Base-by-base conservation (phyloP, 108 stramenopile species). In the Cylindrotheca fusiformis region DNA sequence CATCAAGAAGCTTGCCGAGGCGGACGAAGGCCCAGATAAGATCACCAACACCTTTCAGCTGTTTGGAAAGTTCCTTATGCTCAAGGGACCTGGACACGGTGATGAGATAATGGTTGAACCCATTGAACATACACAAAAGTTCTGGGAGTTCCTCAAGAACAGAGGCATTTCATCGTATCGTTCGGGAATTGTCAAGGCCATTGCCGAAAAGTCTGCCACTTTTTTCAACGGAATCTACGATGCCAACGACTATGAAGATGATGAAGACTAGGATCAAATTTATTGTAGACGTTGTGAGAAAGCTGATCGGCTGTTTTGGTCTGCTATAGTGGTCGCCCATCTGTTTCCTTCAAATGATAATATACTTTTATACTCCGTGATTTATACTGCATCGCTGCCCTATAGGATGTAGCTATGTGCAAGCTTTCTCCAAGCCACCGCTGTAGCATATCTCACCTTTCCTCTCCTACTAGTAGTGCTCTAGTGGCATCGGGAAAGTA, bases 81-180 rank as follows among this genome's bases (percentile, higher is more conserved):
- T 98, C 69, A 96, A 96, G 60, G 95, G 94, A 25, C 92, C 93
- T 14, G 95, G 91, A 52, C 23, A 62, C 10, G 76, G 73, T 1
- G 84, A 61, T n/a, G 83, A 72, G 4, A 60, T 81, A 52, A 78
- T 79, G 55, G 85, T 96, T 21, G 87, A 85, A 55, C 82, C 77
- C 27, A 63, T 90, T 30, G 96, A 97, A 65, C 98, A 97, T 69
- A 94, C 86, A 30, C 90, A 98, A 74, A 88, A 90, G 58, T 96
- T 98, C 58, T 98, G 95, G 95, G 74, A 80, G 44, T 98, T 77
- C 77, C 81, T 98, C 45, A 78, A 93, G 66, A 66, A 77, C 32
- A 85, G 83, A 71, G 95, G 95, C 12, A 96, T 96, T 65, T 68
- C 77, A 24, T 65, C 93, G 1, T 86, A 95, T 72, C 83, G 98